A percentile compares a stretch with the other conserved stretches of the same genome.
Evolutionary conservation across 352 stramenopile genomes (phyloP).

Genomic region (Pythium rhizo-oryzae): DNA sequence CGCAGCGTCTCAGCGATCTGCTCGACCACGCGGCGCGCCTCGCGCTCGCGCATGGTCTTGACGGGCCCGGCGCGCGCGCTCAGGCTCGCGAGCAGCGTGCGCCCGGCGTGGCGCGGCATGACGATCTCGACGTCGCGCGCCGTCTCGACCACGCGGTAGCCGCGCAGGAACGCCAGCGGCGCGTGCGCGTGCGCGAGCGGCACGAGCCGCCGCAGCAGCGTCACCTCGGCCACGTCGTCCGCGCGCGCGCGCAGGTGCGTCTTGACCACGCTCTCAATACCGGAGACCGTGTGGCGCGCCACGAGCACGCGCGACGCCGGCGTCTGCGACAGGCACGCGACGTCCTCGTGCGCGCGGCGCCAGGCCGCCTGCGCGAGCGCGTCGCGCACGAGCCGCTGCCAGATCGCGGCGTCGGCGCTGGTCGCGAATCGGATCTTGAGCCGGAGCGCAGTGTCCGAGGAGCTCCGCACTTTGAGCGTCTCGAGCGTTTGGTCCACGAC

Average conservation of each 20-base stretch:
- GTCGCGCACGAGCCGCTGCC: slow-evolving; percentile 43
- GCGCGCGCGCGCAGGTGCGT: slow-evolving; percentile 24
- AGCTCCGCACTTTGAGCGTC: slow-evolving; percentile 45
- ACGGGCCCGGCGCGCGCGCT: slow-evolving; percentile 11
- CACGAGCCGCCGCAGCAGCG: slow-evolving; percentile 44
- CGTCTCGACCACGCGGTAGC: slow-evolving; percentile 62
- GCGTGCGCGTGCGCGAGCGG: slow-evolving; percentile 11
- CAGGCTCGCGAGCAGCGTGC: slow-evolving; percentile 49
- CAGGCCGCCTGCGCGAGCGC: slow-evolving; percentile 44
- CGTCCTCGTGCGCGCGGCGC: slow-evolving; percentile 33
- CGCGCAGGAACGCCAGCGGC: slow-evolving; percentile 32
- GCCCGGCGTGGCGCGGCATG: slow-evolving; percentile 55
- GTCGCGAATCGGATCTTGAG: slow-evolving; percentile 53
- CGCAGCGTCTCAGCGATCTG: slow-evolving; percentile 79
- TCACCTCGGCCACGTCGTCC: slow-evolving; percentile 40
- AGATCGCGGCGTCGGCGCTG: slow-evolving; percentile 53
- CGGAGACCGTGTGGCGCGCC: slow-evolving; percentile 8
- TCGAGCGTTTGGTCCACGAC: slow-evolving; percentile 30
- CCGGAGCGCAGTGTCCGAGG: slow-evolving; percentile 24
- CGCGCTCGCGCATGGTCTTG: slow-evolving; percentile 32
- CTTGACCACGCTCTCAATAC: slow-evolving; percentile 53
- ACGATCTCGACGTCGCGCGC: slow-evolving; percentile 44
- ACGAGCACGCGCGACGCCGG: slow-evolving; percentile 24
- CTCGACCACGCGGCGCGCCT: slow-evolving; percentile 45
- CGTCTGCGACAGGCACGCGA: slow-evolving; percentile 24